Conservation (phyloP, 2,329 filamentous ascomycete genomes). For the Rugonectria rugulosa region DNA sequence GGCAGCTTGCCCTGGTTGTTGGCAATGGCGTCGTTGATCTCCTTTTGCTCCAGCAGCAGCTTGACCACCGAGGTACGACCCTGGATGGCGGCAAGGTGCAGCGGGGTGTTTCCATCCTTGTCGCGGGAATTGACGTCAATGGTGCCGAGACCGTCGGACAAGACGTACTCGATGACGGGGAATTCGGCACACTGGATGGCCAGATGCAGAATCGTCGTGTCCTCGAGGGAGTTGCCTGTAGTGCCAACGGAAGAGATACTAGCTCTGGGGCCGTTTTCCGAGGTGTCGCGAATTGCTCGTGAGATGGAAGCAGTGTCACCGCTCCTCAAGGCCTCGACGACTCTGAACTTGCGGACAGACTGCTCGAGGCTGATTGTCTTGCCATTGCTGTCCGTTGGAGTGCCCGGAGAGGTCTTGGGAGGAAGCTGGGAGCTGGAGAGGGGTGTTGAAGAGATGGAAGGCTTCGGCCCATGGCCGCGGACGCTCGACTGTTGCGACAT, state of each 20-base stretch:
- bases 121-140: constrained; percentile 91
- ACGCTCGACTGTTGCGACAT: constrained; percentile 46
- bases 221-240: constrained; percentile 64
- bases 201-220: constrained; percentile 90
- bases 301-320: constrained; percentile 92
- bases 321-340: constrained; percentile 90
- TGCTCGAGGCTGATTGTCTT: constrained; percentile 77
- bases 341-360: constrained; percentile 90
- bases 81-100: constrained; percentile 86
- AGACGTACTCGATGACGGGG: constrained; percentile 91
- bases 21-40: constrained; percentile 85
- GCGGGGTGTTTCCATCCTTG: constrained; percentile 90
- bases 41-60: constrained; percentile 80
- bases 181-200: constrained; percentile 95
- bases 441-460: constrained; percentile 52
- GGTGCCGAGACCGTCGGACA: constrained; percentile 72
- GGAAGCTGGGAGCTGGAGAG: constrained; percentile 48
- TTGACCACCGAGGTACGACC: constrained; percentile 83
- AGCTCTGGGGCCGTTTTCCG: constrained; percentile 58
- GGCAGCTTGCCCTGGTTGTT: constrained; percentile 88
- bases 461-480: constrained; percentile 55
- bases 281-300: constrained; percentile 78
- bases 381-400: constrained; percentile 40
- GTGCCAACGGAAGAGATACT: constrained; percentile 64
- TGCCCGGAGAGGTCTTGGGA: constrained; percentile 41